These are phyloP conservation scores for Colletotrichum aenigma DNA, from an alignment of 2,329 filamentous ascomycete genomes.

Conservation along the genomic window DNA sequence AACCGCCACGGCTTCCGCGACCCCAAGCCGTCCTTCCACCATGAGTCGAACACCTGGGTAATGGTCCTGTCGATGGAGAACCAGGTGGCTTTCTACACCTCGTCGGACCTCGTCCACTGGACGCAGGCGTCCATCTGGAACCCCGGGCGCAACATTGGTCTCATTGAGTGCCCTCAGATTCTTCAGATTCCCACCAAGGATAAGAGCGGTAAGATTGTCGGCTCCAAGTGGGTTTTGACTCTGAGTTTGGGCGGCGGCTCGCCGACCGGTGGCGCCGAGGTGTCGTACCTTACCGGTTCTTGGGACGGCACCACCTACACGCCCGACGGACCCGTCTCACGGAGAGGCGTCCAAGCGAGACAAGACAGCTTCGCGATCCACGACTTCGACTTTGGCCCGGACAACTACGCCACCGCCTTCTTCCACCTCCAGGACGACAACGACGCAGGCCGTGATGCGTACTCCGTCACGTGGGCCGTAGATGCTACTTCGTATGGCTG, in stretches of 20 bases:
- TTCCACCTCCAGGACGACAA: constrained; percentile 24
- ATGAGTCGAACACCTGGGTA: constrained; percentile 53
- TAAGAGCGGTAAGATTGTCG: constrained; percentile 41
- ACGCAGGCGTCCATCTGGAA: constrained; percentile 29
- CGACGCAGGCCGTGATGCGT: constrained; percentile 23
- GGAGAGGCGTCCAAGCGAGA: background rate
- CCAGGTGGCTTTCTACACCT: constrained; percentile 65
- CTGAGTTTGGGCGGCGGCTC: constrained; percentile 16
- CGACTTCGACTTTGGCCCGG: constrained; percentile 38
- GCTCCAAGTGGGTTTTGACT: constrained; percentile 18
- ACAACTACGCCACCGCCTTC: constrained; percentile 40
- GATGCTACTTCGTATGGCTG: constrained; percentile 36
- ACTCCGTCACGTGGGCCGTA: constrained; percentile 39
- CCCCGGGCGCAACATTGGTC: constrained; percentile 42
- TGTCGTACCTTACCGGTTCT: constrained; percentile 19
- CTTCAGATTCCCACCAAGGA: constrained; percentile 44
- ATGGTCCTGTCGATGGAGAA: constrained; percentile 64
- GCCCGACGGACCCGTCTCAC: background rate
- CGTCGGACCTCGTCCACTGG: constrained; percentile 63
- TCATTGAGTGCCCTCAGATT: constrained; percentile 43
- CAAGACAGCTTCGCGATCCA: constrained; percentile 24
- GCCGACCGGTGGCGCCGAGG: constrained; percentile 9
- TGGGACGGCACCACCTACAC: constrained; percentile 21
- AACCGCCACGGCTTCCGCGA: constrained; percentile 65
- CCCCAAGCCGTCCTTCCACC: constrained; percentile 67